Evolutionary conservation across 805 yeast species (phyloP).

Genomic region (Wickerhamiella australiensis): DNA sequence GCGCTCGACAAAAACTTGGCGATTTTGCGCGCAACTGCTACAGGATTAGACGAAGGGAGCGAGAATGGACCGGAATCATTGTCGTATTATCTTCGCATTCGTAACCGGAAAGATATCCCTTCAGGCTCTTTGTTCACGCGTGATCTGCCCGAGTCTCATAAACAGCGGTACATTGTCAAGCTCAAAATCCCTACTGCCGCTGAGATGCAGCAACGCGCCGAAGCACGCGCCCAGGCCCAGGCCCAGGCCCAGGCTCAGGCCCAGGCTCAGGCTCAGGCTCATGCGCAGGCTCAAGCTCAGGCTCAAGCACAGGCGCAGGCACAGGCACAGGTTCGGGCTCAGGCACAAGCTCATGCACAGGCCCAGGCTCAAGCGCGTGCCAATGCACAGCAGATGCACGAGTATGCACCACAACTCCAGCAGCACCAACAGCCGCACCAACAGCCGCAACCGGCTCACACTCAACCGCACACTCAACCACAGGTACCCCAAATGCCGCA

Average conservation of each 20-base stretch:
- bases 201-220: background rate
- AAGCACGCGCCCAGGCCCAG: background rate
- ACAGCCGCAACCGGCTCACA: background rate
- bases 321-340: slow-evolving; percentile 7
- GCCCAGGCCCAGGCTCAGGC: slow-evolving; percentile 2
- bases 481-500: background rate
- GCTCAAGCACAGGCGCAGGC: slow-evolving; percentile 9
- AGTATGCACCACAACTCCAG: background rate
- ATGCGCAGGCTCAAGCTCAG: slow-evolving; percentile 16
- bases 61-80: slow-evolving; percentile 21
- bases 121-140: slow-evolving; percentile 21
- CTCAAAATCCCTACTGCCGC: slow-evolving; percentile 16
- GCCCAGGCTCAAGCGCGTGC: slow-evolving; percentile 16
- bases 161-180: slow-evolving; percentile 20
- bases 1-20: slow-evolving; percentile 34
- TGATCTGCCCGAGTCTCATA: slow-evolving; percentile 10
- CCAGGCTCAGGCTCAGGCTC: slow-evolving; percentile 14
- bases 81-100: slow-evolving; percentile 18
- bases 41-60: slow-evolving; percentile 15
- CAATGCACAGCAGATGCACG: slow-evolving; percentile 9
- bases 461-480: background rate
- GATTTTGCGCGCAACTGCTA: slow-evolving; percentile 22
- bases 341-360: slow-evolving; percentile 11
- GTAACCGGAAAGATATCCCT: slow-evolving; percentile 18
- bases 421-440: background rate